These are phyloP conservation scores for Schizochytrium sp. DNA, from an alignment of 108 stramenopile species.

Conservation along the genomic window DNA sequence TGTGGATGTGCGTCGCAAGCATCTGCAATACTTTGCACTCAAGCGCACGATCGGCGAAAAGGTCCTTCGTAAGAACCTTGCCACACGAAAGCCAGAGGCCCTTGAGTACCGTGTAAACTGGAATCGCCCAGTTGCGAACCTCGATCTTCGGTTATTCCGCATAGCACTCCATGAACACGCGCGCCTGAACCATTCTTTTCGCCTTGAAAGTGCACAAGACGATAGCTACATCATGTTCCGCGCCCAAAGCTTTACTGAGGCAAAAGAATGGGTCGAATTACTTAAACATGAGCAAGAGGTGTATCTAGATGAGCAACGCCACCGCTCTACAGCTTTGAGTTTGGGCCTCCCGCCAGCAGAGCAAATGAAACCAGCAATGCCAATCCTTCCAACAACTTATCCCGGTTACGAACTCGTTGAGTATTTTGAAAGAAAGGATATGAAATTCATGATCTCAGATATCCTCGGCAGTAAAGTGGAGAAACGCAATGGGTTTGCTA, in stretches of 20 bases:
- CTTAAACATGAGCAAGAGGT: not conserved
- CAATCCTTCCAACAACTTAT: constrained; percentile 4
- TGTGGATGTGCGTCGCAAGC: not conserved
- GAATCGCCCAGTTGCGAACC: constrained; percentile 31
- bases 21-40: constrained; percentile 33
- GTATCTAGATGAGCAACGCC: not conserved
- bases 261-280: not conserved
- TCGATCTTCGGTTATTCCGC: constrained; percentile 23
- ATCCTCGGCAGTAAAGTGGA: not conserved
- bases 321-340: constrained; percentile 22
- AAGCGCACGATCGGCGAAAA: constrained; percentile 40
- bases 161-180: not conserved
- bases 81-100: not conserved
- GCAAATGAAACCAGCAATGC: constrained; percentile 17
- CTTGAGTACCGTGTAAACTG: constrained; percentile 19
- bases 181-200: not conserved
- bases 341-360: constrained; percentile 26
- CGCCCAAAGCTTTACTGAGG: not conserved
- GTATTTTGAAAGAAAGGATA: not conserved
- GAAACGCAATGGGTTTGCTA: constrained; percentile 23
- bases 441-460: not conserved
- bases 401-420: not conserved
- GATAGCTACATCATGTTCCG: not conserved
- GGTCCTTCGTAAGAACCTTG: not conserved
- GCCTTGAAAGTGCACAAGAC: not conserved